A percentile compares a stretch with the other conserved stretches of the same genome.
Conservation (phyloP, 129 eudicot genomes). For the Saussurea involucrata region DNA sequence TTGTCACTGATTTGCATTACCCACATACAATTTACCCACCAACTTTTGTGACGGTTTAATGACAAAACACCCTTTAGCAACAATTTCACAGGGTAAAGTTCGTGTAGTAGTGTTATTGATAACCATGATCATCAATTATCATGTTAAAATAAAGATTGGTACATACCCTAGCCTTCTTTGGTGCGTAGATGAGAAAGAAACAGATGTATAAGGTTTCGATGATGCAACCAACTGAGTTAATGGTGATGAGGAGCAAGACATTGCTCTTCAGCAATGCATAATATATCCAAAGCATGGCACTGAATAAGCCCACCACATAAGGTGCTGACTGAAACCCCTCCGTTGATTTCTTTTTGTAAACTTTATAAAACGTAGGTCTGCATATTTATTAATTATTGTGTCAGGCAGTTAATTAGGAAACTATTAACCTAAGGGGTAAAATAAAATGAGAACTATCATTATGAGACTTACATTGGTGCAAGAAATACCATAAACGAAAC, state of each 20-base stretch:
- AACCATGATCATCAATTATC: neutral
- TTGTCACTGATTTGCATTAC: too few species aligned
- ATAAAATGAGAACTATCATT: neutral
- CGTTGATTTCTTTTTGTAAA: constrained; percentile 57
- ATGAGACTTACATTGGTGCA: constrained; percentile 50
- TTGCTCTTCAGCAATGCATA: constrained; percentile 54
- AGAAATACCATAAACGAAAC: constrained; percentile 62
- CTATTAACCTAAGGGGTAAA: neutral
- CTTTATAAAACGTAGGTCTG: constrained; percentile 69
- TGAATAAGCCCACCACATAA: constrained; percentile 61
- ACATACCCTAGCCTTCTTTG: constrained; percentile 22
- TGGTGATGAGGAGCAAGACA: constrained; percentile 56
- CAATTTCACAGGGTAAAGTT: too few species aligned
- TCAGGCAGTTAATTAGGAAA: neutral
- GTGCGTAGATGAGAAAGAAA: constrained; percentile 29
- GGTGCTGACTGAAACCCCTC: constrained; percentile 64
- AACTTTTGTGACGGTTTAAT: too few species aligned
- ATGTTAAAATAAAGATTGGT: neutral
- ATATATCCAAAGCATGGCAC: constrained; percentile 63
- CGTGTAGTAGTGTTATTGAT: too few species aligned
- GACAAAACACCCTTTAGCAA: too few species aligned
- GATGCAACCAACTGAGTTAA: constrained; percentile 57
- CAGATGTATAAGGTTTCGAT: constrained; percentile 50
- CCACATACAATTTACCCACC: too few species aligned
- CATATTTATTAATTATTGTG: neutral